Base-by-base conservation (phyloP, 2,329 filamentous ascomycete genomes). In the Pseudogymnoascus sp. region DNA sequence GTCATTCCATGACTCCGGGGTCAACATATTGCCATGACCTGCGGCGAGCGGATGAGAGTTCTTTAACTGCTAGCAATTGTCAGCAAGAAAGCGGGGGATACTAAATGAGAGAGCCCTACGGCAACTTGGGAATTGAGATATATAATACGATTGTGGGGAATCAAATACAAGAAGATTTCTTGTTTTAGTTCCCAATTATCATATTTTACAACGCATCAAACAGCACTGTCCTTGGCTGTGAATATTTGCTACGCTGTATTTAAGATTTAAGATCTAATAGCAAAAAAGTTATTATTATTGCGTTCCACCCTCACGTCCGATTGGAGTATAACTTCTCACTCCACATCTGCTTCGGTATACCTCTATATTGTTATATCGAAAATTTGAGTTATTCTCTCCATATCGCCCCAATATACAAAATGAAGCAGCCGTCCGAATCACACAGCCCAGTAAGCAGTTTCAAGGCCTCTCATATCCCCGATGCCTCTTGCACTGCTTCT, bases 391-490 rank as follows among this genome's bases (percentile, higher is more conserved):
- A 55, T 16, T 29, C 23, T 49, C 23, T 16, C 10, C 26, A 19
- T 19, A 55, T 33, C 49, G 21, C 31, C 8, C 4, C 10, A 19
- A 19, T 19, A 55, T 55, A 33, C 26, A 33, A 31, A 31, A 55
- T 55, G 49, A 55, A 55, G 16, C 49, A 55, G 33, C 49, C 26
- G 0, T 33, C 49, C 8, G 49, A 55, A 33, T 31, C 49, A 33
- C 49, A 55, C 49, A 55, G 49, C n/a, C 49, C 49, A 10, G 49
- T 55, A n/a, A 55, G 49, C 49, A 33, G n/a, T 19, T 55, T 55
- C 29, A 33, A 19, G 5, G 26, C n/a, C 26, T 55, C 49, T 5
- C 49, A 55, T 6, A 33, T 55, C 1, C 26, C 49, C 2, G 49
- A 55, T 19, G 49, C 26, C 12, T 31, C 49, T 19, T 26, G 16